Evolutionary conservation across 108 stramenopile species (phyloP).

Genomic region (Stephanodiscus triporus): DNA sequence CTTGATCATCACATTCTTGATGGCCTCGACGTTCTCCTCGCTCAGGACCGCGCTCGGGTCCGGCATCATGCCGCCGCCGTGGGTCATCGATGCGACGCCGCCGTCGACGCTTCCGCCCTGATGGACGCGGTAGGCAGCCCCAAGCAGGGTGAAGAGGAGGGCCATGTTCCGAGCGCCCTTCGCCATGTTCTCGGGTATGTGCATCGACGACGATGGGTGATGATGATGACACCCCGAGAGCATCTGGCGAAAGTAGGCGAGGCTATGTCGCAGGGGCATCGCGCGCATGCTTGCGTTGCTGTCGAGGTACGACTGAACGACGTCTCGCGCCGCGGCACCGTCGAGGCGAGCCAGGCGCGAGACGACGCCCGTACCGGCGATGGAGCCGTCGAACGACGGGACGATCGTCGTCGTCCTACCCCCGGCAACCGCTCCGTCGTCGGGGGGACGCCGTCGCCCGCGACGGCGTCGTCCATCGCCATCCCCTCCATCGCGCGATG

Average conservation of each 20-base stretch:
- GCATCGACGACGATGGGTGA: too few relatives aligned
- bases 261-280: constrained; percentile 67
- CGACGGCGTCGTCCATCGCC: too few relatives aligned
- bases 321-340: constrained; percentile 36
- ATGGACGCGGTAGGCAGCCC: constrained; percentile 51
- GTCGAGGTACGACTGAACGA: constrained; percentile 65
- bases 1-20: constrained; percentile 61
- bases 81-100: too few relatives aligned
- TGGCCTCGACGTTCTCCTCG: constrained; percentile 47
- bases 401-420: not conserved
- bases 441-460: too few relatives aligned
- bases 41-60: constrained; percentile 36
- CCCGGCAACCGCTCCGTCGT: not conserved
- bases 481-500: too few relatives aligned
- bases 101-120: constrained; percentile 1
- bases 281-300: constrained; percentile 62
- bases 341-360: constrained; percentile 63
- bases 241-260: constrained; percentile 64
- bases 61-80: too few relatives aligned
- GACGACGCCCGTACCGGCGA: constrained; percentile 55
- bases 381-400: constrained; percentile 13
- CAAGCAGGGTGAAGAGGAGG: constrained; percentile 60
- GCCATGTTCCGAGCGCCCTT: constrained; percentile 49
- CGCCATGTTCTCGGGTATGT: constrained; percentile 9
- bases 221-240: constrained; percentile 21